Percentiles rank a stretch among this genome's conserved stretches.
These are phyloP conservation scores for Hypoxylon lenormandii DNA, from an alignment of 495 filamentous ascomycete species.

Conservation along the genomic window DNA sequence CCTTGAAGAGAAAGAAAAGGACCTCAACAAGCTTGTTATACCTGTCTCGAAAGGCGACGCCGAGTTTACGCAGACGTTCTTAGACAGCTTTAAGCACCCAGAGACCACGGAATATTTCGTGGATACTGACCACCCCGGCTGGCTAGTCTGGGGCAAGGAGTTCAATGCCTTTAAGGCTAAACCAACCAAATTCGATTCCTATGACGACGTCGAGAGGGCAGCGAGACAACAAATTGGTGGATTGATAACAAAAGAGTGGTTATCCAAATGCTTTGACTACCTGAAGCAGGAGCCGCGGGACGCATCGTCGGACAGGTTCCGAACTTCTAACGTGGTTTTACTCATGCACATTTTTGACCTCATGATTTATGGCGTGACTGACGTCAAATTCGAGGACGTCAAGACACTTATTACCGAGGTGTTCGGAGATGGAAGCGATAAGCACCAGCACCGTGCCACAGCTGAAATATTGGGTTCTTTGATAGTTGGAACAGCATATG, in stretches of 20 bases:
- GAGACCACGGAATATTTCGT: constrained; percentile 84
- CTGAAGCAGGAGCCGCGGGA: constrained; percentile 98
- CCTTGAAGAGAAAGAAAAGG: constrained; percentile 77
- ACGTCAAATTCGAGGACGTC: constrained; percentile 86
- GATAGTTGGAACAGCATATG: constrained; percentile 78
- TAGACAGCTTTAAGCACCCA: constrained; percentile 80
- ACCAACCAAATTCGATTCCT: constrained; percentile 75
- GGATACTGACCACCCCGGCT: constrained; percentile 91
- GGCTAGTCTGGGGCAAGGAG: constrained; percentile 92
- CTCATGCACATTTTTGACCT: constrained; percentile 90
- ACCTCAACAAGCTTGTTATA: constrained; percentile 79
- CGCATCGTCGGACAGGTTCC: constrained; percentile 82
- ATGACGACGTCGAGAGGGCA: constrained; percentile 82
- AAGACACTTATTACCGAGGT: constrained; percentile 78
- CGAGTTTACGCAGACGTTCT: constrained; percentile 79
- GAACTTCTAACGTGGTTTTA: constrained; percentile 84
- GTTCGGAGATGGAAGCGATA: constrained; percentile 93
- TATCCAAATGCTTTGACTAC: constrained; percentile 86
- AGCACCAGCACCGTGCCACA: constrained; percentile 96
- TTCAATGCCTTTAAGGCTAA: constrained; percentile 82
- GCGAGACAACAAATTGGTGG: constrained; percentile 84
- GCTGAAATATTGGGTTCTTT: constrained; percentile 92
- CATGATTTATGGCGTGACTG: constrained; percentile 77
- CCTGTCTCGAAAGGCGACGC: constrained; percentile 77
- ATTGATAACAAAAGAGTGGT: constrained; percentile 84